A percentile compares a stretch with the other conserved stretches of the same genome.
Evolutionary conservation across 371 early-diverging fungal genomes (phyloP).

Genomic region (Actinomortierella wolfii): DNA sequence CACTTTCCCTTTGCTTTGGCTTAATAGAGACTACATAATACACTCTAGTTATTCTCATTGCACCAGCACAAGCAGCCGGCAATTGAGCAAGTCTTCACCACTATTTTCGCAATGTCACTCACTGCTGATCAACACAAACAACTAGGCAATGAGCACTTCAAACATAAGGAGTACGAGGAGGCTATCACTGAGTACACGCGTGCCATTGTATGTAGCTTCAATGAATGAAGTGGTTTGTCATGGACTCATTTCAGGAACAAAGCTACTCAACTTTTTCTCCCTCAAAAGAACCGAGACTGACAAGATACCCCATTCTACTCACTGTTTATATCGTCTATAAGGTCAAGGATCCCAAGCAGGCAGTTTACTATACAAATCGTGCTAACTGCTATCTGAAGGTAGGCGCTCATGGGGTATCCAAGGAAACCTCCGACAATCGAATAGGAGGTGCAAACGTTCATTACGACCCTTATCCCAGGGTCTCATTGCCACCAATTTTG

Average conservation of each 20-base stretch:
- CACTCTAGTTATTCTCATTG: too few relatives aligned
- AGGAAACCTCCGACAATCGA: background rate
- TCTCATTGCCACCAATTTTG: background rate
- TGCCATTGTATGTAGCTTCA: constrained; percentile 62
- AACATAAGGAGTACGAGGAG: constrained; percentile 59
- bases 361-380: constrained; percentile 79
- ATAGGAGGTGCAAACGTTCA: background rate
- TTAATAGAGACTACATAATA: too few relatives aligned
- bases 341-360: constrained; percentile 68
- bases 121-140: constrained; percentile 53
- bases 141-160: constrained; percentile 62
- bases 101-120: too few relatives aligned
- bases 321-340: constrained; percentile 10
- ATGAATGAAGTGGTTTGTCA: background rate
- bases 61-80: too few relatives aligned
- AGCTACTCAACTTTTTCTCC: background rate
- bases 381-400: constrained; percentile 77
- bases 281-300: too few relatives aligned
- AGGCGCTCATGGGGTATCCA: background rate
- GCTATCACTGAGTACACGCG: constrained; percentile 77
- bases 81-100: too few relatives aligned
- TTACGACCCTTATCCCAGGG: background rate
- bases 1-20: too few relatives aligned
- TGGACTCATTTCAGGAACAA: background rate
- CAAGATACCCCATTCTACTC: too few relatives aligned